Evolutionary conservation across 2,329 filamentous ascomycete genomes (phyloP).

Genomic region (Stromatinia cepivora): DNA sequence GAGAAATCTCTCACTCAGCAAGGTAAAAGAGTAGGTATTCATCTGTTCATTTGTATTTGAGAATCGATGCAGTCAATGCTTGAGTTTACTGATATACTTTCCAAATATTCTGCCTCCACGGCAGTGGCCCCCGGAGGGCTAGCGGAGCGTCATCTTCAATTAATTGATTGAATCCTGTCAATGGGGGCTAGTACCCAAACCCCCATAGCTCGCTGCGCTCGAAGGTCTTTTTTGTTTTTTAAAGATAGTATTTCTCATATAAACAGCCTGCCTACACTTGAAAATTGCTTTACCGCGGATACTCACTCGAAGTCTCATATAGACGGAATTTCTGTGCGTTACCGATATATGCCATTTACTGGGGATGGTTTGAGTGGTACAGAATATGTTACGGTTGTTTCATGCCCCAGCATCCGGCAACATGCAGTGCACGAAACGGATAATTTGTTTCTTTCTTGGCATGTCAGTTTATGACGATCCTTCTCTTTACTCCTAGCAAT

Average conservation of each 20-base stretch:
- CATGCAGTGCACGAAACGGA: slow-evolving; percentile 8
- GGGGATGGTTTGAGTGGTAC: slow-evolving; percentile 8
- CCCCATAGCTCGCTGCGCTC: background rate
- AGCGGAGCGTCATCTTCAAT: slow-evolving; percentile 7
- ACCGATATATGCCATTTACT: background rate
- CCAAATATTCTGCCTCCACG: slow-evolving; percentile 1
- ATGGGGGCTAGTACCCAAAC: background rate
- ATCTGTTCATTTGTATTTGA: too few relatives aligned
- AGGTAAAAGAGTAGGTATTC: background rate
- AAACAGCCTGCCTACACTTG: background rate
- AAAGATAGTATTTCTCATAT: background rate
- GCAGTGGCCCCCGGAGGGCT: background rate
- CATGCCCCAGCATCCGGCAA: slow-evolving; percentile 14
- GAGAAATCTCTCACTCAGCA: background rate
- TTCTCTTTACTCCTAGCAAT: slow-evolving; percentile 14
- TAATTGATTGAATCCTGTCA: background rate
- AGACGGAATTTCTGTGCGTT: background rate
- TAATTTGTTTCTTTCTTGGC: slow-evolving; percentile 20
- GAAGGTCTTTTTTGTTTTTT: background rate
- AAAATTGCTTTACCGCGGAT: background rate
- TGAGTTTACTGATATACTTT: background rate
- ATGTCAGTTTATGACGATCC: background rate
- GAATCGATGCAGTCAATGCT: background rate
- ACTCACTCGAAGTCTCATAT: background rate
- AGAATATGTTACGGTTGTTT: slow-evolving; percentile 10